Evolutionary conservation across 1,284 basidiomycete species (phyloP), one percentile per base, ranked within the genome.

Genomic region (Pseudozyma hubeiensis): DNA sequence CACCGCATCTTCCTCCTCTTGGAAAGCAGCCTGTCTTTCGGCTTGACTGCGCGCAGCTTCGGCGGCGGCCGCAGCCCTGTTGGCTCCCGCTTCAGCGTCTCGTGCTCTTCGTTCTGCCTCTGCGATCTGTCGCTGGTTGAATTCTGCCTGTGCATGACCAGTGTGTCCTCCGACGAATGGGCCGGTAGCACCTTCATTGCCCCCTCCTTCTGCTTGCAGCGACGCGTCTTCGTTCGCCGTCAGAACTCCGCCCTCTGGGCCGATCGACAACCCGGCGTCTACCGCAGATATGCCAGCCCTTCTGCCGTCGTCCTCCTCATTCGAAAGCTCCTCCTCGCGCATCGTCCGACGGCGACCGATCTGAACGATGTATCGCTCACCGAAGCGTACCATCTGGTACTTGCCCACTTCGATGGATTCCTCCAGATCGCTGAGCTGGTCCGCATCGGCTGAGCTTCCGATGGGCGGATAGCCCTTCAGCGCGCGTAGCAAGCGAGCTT

Each of bases 371-470:
- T 79, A 75, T 5, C 75, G 64, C 34, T 81, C 78, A 7, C 79
- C 79, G 30, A 77, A 79, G 3, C 78, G 73, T 4, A 78, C 68
- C 41, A 68, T 75, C 17, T 79, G 68, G 40, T 76, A 64, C 24
- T 75, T 78, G 24, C 73, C 68, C 7, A 63, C 64, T 45, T 81
- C 79, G 45, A 79, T 66, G 14, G 78, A 64, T 14, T 79, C 76
- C 48, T 81, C 79, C 44, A 77, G 64, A n/a, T 81, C 79, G 56
- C 75, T 78, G 17, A 81, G 76, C 60, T 81, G 77, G 43, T 81
- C 79, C 0, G 79, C 79, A 34, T 81, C 79, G 7, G 75, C 75
- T 0, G 57, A 64, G 39, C 61, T 68, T 9, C 75, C 78, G 16
- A 81, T 59, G 29, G 79, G 79, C 13, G 78, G 75, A 35, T 77